Conservation (phyloP, 106 monocot species). For the Platanthera guangdongensis region DNA sequence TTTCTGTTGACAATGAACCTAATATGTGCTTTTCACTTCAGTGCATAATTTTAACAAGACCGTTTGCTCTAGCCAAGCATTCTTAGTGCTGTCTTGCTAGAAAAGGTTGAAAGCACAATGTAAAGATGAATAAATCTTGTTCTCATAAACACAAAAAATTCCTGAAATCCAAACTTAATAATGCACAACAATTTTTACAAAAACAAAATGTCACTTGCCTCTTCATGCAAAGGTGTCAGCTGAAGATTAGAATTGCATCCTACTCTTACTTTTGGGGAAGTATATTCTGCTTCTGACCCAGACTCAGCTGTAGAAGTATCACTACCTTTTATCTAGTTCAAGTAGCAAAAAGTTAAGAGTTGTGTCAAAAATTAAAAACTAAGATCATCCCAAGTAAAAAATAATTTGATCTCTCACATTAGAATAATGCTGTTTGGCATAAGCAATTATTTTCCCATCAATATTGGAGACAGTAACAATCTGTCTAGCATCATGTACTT, state of each 20-base stretch:
- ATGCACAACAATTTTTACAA: not conserved
- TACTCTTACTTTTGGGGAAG: conserved; percentile 12
- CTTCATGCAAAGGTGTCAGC: conserved; percentile 26
- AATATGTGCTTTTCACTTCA: not conserved
- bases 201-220: conserved; percentile 7
- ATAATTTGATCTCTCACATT: conserved; percentile 5
- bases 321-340: conserved; percentile 24
- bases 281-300: conserved; percentile 23
- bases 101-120: not conserved
- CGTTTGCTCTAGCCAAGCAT: not conserved
- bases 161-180: not conserved
- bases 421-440: conserved; percentile 33
- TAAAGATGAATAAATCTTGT: not conserved
- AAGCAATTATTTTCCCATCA: conserved; percentile 37
- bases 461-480: conserved; percentile 39
- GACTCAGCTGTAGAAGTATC: conserved; percentile 32
- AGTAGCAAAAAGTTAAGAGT: not conserved
- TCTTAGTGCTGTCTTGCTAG: not conserved
- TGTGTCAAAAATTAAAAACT: not conserved
- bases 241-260: conserved; percentile 8
- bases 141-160: not conserved
- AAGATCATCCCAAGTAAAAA: not conserved
- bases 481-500: conserved; percentile 37
- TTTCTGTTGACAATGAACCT: not conserved
- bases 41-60: not conserved